These are phyloP conservation scores for Grosmannia serpens DNA, from an alignment of 2,329 filamentous ascomycete genomes.

Conservation along the genomic window DNA sequence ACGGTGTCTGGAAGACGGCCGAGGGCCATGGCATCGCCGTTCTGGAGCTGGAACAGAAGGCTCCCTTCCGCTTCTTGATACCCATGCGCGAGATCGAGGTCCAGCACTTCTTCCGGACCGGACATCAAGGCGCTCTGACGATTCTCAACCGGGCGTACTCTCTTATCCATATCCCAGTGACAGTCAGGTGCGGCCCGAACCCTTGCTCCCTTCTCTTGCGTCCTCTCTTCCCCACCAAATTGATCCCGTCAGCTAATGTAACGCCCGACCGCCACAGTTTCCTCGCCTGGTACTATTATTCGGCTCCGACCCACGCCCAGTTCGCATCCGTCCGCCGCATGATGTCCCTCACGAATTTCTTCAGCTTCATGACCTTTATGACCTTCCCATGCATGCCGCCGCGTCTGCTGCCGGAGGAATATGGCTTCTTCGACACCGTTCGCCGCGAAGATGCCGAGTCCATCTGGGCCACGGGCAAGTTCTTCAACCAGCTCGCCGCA, in stretches of 20 bases:
- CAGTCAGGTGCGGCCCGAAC: slow-evolving; percentile 25
- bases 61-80: neutral
- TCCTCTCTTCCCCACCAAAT: slow-evolving; percentile 2
- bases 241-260: neutral
- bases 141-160: slow-evolving; percentile 37
- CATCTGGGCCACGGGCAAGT: slow-evolving; percentile 43
- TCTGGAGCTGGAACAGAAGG: slow-evolving; percentile 25
- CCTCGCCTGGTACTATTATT: slow-evolving; percentile 52
- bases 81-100: slow-evolving; percentile 1
- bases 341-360: slow-evolving; percentile 47
- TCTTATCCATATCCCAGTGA: slow-evolving; percentile 38
- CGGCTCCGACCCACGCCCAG: slow-evolving; percentile 29
- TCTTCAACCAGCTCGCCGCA: slow-evolving; percentile 45
- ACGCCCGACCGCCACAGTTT: slow-evolving; percentile 29
- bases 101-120: neutral
- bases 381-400: slow-evolving; percentile 54
- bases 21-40: slow-evolving; percentile 31
- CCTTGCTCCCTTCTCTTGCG: no score
- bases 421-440: slow-evolving; percentile 39
- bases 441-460: slow-evolving; percentile 38
- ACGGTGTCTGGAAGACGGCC: slow-evolving; percentile 36
- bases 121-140: slow-evolving; percentile 19
- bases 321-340: slow-evolving; percentile 26
- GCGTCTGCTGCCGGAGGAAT: slow-evolving; percentile 39
- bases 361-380: slow-evolving; percentile 51